Base-by-base conservation (phyloP, 169 alveolate genomes). In the Cryptosporidium canis region DNA sequence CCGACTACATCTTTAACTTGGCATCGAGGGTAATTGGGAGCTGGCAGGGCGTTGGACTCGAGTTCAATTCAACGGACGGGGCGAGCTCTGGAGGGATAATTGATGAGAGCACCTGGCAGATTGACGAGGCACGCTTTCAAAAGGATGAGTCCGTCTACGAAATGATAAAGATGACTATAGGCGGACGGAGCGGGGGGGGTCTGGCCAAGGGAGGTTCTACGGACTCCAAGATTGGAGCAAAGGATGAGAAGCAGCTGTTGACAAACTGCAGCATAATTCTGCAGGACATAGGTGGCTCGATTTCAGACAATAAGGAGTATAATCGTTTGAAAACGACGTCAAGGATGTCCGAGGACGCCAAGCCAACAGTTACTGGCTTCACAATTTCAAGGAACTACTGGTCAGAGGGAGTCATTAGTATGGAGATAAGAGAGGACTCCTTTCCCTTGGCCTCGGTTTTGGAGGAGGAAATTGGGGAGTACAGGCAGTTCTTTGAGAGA, bases 371-470 rank as follows among this genome's bases (percentile, higher is more conserved):
- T 3, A 58, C 87, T 37, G 87, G 65, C 18, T 12, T 77, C 45
- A 77, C 87, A 1, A 37, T 77, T 37, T 77, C 87, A n/a, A 55
- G 87, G 14, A 58, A 41, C 37, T 77, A 77, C 44, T 77, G 87
- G 87, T 43, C 87, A 21, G 77, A 63, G 12, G 27, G 39, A 9
- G 58, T 68, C 6, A 21, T 77, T 21, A 44, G 35, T 41, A 27
- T 61, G 58, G 87, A 77, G 37, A 58, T 61, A 18, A 56, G 64
- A 29, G 72, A 77, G 3, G 72, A 77, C 35, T 37, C 44, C 0
- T 77, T 77, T 61, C 87, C 87, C 24, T n/a, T 77, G 12, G 70
- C 87, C n/a, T 27, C 87, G 12, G 58, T 61, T n/a, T 58, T 77
- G 44, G 33, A 77, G 21, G 61, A 41, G 3, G 87, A 77, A 39